Conservation (phyloP, 2,329 filamentous ascomycete genomes). For the Cladophialophora exuberans region DNA sequence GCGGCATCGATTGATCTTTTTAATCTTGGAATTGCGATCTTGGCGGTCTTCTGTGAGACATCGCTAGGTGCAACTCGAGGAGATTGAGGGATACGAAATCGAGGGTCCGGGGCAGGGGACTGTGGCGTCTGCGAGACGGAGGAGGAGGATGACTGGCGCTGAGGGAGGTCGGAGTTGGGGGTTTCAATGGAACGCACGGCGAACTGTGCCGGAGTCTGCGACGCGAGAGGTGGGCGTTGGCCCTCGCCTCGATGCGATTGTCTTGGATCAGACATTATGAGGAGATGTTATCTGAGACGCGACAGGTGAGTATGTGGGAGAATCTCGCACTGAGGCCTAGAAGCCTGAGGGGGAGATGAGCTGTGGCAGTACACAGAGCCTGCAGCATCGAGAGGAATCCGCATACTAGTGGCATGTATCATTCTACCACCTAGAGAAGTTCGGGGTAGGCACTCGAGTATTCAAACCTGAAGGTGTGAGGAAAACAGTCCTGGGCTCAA, state of each 20-base stretch:
- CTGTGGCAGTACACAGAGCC: too few relatives aligned
- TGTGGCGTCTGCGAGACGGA: constrained; percentile 10
- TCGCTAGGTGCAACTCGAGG: constrained; percentile 19
- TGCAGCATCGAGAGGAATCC: too few relatives aligned
- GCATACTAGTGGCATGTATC: too few relatives aligned
- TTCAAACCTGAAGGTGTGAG: too few relatives aligned
- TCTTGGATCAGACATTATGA: constrained; percentile 17
- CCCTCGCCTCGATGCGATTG: constrained; percentile 11
- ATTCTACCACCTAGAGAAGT: too few relatives aligned
- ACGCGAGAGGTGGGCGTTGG: constrained; percentile 3
- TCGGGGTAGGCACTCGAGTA: too few relatives aligned
- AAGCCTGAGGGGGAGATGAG: too few relatives aligned
- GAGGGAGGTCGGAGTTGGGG: constrained; percentile 2
- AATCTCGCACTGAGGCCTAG: not conserved
- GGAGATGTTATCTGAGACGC: not conserved
- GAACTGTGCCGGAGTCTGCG: constrained; percentile 12
- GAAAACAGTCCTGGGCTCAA: too few relatives aligned
- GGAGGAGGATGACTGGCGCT: constrained; percentile 1
- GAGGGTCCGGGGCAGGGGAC: constrained; percentile 8
- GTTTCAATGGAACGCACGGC: constrained; percentile 24
- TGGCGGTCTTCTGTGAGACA: constrained; percentile 25
- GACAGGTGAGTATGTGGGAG: not conserved
- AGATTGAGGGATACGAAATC: constrained; percentile 31
- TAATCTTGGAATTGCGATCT: constrained; percentile 39
- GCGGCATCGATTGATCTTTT: constrained; percentile 30